Percentiles rank a stretch among this genome's conserved stretches.
These are phyloP conservation scores for Malbranchea zuffiana DNA, from an alignment of 2,329 filamentous ascomycete genomes.

Conservation along the genomic window DNA sequence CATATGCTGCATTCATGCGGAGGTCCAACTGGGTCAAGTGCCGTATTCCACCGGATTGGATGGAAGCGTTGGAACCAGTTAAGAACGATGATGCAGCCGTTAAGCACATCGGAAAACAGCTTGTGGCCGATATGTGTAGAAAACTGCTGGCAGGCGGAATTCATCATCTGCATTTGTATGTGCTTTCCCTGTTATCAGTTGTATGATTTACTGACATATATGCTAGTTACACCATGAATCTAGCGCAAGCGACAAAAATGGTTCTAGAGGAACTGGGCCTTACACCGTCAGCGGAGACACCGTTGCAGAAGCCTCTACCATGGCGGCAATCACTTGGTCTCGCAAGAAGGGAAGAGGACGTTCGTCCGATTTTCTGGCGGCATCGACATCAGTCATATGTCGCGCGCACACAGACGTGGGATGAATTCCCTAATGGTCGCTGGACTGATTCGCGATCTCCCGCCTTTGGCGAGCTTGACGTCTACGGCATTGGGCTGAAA, in stretches of 20 bases:
- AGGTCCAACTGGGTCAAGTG: conserved; percentile 86
- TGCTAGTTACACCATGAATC: conserved; percentile 84
- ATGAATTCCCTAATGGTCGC: conserved; percentile 95
- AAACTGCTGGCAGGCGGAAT: conserved; percentile 75
- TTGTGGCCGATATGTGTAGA: conserved; percentile 83
- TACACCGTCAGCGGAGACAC: conserved; percentile 64
- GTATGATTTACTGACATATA: neutral
- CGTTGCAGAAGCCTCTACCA: conserved; percentile 78
- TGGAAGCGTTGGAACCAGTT: conserved; percentile 71
- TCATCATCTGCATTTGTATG: conserved; percentile 75
- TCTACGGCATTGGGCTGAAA: conserved; percentile 85
- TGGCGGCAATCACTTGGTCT: conserved; percentile 93
- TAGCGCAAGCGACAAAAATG: conserved; percentile 87
- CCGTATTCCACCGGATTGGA: conserved; percentile 70
- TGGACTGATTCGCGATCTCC: conserved; percentile 97
- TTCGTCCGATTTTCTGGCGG: conserved; percentile 96
- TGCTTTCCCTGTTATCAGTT: conserved; percentile 5
- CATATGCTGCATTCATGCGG: conserved; percentile 83
- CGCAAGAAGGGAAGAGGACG: conserved; percentile 82
- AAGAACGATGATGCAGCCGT: conserved; percentile 96
- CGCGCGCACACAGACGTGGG: conserved; percentile 92
- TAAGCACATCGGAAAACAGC: conserved; percentile 72
- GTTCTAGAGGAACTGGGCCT: conserved; percentile 81
- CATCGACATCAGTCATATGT: conserved; percentile 95
- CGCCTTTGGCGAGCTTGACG: conserved; percentile 88